phyloP scores from a whole-genome alignment of 2,329 filamentous ascomycete species.

The Nemania sp. region DNA sequence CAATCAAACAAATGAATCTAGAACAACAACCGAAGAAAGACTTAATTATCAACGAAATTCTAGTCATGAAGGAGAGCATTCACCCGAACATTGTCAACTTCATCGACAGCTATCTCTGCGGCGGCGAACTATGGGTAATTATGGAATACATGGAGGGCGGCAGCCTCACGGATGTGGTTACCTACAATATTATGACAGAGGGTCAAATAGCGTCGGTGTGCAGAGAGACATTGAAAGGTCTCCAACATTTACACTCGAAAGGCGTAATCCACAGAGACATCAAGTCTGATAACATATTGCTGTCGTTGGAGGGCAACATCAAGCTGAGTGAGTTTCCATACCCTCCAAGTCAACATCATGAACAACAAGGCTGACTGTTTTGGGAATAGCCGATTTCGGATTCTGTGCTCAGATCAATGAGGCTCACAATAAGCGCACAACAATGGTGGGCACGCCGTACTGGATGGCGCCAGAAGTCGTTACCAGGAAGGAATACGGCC shows the following conservation, averaged over 20 bases:
- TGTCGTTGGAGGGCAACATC: conserved; percentile 93
- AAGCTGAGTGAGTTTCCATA: conserved; percentile 77
- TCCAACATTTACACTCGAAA: conserved; percentile 96
- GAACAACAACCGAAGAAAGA: conserved; percentile 99
- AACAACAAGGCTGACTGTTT: conserved; percentile 19
- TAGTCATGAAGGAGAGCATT: conserved; percentile 98
- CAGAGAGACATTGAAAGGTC: conserved; percentile 85
- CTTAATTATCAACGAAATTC: conserved; percentile 97
- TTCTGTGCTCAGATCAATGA: conserved; percentile 99
- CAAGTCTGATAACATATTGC: conserved; percentile 96
- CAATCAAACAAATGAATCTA: conserved; percentile 99
- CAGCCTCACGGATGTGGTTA: conserved; percentile 96
- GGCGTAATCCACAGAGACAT: conserved; percentile 98
- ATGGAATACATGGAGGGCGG: conserved; percentile 99
- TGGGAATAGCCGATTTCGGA: conserved; percentile 81
- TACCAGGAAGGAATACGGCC: conserved; percentile 94
- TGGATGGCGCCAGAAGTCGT: conserved; percentile 99
- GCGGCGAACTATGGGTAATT: conserved; percentile 94
- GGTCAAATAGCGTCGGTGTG: conserved; percentile 96
- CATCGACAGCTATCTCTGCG: conserved; percentile 91
- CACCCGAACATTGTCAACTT: conserved; percentile 99
- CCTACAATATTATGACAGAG: conserved; percentile 99
- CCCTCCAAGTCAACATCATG: background rate
- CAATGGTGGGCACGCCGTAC: conserved; percentile 98
- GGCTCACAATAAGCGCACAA: conserved; percentile 93